A percentile compares a stretch with the other conserved stretches of the same genome.
Evolutionary conservation across 768 basidiomycete genomes (phyloP).

Genomic region (Collybia sordida): DNA sequence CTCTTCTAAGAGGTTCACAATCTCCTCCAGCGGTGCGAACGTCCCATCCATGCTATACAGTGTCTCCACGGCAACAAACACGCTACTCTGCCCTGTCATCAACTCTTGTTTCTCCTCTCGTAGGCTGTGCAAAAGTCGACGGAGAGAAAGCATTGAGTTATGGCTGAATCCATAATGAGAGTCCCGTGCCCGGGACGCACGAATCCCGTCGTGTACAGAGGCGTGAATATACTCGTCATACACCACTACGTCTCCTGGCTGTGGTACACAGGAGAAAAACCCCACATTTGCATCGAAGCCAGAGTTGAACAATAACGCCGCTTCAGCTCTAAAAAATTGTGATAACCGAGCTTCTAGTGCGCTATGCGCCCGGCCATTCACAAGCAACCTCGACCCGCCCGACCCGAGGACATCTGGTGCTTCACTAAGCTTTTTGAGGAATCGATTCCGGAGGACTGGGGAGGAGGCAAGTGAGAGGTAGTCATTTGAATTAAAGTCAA

Average conservation of each 20-base stretch:
- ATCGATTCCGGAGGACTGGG: constrained; percentile 49
- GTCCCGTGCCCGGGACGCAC: constrained; percentile 52
- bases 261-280: constrained; percentile 81
- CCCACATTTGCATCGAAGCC: constrained; percentile 93
- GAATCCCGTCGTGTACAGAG: constrained; percentile 86
- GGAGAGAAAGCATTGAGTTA: constrained; percentile 61
- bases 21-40: constrained; percentile 68
- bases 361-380: constrained; percentile 70
- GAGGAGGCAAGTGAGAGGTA: constrained; percentile 83
- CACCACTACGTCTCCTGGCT: constrained; percentile 71
- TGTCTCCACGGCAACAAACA: constrained; percentile 86
- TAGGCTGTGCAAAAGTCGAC: constrained; percentile 41
- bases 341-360: constrained; percentile 71
- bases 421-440: constrained; percentile 51
- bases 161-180: constrained; percentile 60
- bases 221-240: constrained; percentile 91
- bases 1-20: constrained; percentile 63
- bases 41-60: constrained; percentile 98
- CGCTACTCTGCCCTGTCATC: constrained; percentile 37
- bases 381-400: constrained; percentile 83
- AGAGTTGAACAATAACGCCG: constrained; percentile 86
- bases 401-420: constrained; percentile 76
- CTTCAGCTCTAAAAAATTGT: constrained; percentile 56
- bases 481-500: constrained; percentile 90
- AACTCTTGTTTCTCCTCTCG: constrained; percentile 34